Conservation (phyloP, 208 protist species). For the Porcisia deanei region DNA sequence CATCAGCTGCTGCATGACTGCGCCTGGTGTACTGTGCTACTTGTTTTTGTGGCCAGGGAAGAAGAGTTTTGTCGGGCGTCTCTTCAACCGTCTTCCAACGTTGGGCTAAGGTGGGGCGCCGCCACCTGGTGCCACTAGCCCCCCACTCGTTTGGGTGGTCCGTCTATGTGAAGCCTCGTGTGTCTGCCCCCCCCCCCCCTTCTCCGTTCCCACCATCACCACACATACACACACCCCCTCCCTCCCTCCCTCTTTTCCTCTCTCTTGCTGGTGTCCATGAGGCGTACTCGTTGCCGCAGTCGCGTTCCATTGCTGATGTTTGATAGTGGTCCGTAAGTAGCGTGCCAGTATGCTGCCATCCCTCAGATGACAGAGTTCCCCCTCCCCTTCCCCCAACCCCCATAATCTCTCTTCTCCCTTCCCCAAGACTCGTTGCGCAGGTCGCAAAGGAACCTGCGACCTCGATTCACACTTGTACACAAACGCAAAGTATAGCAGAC, state of each 20-base stretch:
- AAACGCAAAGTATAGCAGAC: no score
- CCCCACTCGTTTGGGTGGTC: background rate
- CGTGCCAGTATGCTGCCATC: background rate
- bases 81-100: slow-evolving; percentile 15
- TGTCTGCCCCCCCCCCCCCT: background rate
- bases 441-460: background rate
- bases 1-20: slow-evolving; percentile 66
- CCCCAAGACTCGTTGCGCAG: background rate
- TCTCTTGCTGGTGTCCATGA: background rate
- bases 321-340: background rate
- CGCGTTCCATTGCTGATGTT: background rate
- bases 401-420: background rate
- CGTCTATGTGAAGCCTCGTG: background rate
- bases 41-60: slow-evolving; percentile 62
- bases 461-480: no score
- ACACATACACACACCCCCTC: no score
- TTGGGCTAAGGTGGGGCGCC: background rate
- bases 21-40: slow-evolving; percentile 68
- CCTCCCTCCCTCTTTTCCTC: no score
- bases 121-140: background rate
- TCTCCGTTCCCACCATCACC: no score
- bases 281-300: background rate
- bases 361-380: background rate
- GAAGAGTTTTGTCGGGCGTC: slow-evolving; percentile 30
- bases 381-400: background rate